Evolutionary conservation across 495 filamentous ascomycete genomes (phyloP), one percentile per base, ranked within the genome.

Genomic region (Diplogelasinospora grovesii): DNA sequence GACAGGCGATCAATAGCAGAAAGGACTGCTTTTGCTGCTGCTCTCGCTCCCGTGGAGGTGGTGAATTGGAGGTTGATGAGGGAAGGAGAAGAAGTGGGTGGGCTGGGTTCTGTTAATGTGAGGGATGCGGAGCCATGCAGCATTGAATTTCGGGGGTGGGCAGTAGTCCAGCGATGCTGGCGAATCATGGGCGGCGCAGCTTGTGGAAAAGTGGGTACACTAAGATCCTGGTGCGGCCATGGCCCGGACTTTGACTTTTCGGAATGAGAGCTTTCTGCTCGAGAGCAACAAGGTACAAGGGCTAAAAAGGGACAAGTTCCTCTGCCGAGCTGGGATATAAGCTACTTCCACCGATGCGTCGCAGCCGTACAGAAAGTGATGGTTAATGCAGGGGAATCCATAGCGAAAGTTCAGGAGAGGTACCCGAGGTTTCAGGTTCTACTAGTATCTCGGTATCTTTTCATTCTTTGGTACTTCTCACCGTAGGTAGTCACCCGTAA

Each of bases 91-190:
- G 47, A 54, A 50, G 52, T 48, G 53, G 50, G 56, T 37, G 52
- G 51, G 49, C 39, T 43, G 55, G n/a, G 44, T 56, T 59, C 37
- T 55, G 53, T 53, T 59, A 59, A 59, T 59, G 56, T 53, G 56
- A 56, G 49, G 41, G 42, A 49, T 48, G 45, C 39, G 43, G 49
- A 53, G 43, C 49, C 33, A 49, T 43, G 36, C 45, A 53, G 46
- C 33, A 41, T 43, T 50, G 48, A 50, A 55, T 43, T 52, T 56
- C 45, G 49, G 49, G 55, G 47, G 43, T 38, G 20, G 33, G 45
- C 24, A 41, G 42, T 21, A 42, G 33, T 42, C 45, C 47, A 51
- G 49, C 22, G 10, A 8, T 7, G 4, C 35, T 41, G 43, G 36
- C 55, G 31, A 59, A 53, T 53, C 42, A 43, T 6, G 3, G 6